Evolutionary conservation across 306 rosid genomes (phyloP).

Genomic region (Pterocarpus macrocarpus): DNA sequence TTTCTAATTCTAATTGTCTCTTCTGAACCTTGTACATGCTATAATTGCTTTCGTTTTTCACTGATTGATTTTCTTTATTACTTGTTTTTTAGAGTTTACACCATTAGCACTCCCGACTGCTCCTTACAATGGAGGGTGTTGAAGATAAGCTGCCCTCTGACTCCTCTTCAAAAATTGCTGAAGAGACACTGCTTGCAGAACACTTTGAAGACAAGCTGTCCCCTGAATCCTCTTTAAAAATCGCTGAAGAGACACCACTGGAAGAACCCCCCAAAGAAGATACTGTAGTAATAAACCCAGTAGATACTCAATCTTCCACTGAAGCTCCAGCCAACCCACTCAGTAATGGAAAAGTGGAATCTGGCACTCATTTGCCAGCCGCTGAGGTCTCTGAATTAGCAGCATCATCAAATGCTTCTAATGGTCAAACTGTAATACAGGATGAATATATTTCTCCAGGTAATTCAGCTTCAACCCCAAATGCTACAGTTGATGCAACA

Average conservation of each 20-base stretch:
- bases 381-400: conserved; percentile 40
- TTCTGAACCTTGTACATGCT: not conserved
- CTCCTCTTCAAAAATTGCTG: conserved; percentile 44
- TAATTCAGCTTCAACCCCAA: conserved; percentile 51
- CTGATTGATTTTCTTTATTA: conserved; percentile 41
- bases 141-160: conserved; percentile 56
- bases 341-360: conserved; percentile 57
- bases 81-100: conserved; percentile 51
- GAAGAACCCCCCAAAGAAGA: conserved; percentile 41
- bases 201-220: conserved; percentile 49
- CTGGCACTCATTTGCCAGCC: conserved; percentile 44
- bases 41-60: conserved; percentile 25
- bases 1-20: conserved; percentile 26
- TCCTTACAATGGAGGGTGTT: conserved; percentile 71
- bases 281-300: conserved; percentile 34
- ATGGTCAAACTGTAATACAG: conserved; percentile 50
- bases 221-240: conserved; percentile 46
- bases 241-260: conserved; percentile 31
- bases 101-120: conserved; percentile 45
- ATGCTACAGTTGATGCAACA: conserved; percentile 38
- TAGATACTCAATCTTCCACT: conserved; percentile 43
- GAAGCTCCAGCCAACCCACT: conserved; percentile 48
- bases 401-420: conserved; percentile 48
- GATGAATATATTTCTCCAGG: conserved; percentile 48
- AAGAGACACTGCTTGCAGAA: conserved; percentile 45